Evolutionary conservation across 192 early-diverging fungal species (phyloP).

Genomic region (Coemansia sp.): DNA sequence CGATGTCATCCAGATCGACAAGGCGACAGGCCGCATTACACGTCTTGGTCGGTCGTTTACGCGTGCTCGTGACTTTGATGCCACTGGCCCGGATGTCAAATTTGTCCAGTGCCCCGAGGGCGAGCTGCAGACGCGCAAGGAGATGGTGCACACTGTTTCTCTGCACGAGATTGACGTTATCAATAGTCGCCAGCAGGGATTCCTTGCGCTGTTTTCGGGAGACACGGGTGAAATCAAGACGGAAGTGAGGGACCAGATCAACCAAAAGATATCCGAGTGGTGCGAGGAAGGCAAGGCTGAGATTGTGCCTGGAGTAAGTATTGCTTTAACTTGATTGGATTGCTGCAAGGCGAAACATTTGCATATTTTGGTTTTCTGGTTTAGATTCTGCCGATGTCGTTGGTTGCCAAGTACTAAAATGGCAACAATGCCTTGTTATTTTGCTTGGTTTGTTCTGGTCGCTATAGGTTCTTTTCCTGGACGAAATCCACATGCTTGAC

Average conservation of each 20-base stretch:
- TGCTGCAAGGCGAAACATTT: no score
- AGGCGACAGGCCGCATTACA: conserved; percentile 93
- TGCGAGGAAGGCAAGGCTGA: conserved; percentile 98
- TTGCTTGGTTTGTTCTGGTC: background rate
- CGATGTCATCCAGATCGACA: conserved; percentile 98
- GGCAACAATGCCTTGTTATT: background rate
- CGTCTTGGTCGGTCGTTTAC: conserved; percentile 95
- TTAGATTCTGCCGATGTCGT: no score
- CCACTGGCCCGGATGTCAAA: conserved; percentile 92
- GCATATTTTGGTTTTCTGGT: no score
- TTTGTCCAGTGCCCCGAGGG: conserved; percentile 99
- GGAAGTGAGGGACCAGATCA: conserved; percentile 97
- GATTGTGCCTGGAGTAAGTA: conserved; percentile 83
- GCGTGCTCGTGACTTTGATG: conserved; percentile 95
- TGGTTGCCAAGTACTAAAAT: background rate
- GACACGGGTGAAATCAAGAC: conserved; percentile 98
- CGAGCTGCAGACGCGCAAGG: conserved; percentile 95
- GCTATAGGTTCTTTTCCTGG: conserved; percentile 78
- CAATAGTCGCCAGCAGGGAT: conserved; percentile 95
- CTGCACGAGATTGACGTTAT: conserved; percentile 99
- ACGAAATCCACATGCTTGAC: conserved; percentile 99
- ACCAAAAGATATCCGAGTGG: conserved; percentile 95
- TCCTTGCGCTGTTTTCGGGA: conserved; percentile 94
- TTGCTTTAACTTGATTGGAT: background rate
- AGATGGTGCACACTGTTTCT: conserved; percentile 97